Evolutionary conservation across 2,329 filamentous ascomycete species (phyloP).

Genomic region (Elsinoe fawcettii): DNA sequence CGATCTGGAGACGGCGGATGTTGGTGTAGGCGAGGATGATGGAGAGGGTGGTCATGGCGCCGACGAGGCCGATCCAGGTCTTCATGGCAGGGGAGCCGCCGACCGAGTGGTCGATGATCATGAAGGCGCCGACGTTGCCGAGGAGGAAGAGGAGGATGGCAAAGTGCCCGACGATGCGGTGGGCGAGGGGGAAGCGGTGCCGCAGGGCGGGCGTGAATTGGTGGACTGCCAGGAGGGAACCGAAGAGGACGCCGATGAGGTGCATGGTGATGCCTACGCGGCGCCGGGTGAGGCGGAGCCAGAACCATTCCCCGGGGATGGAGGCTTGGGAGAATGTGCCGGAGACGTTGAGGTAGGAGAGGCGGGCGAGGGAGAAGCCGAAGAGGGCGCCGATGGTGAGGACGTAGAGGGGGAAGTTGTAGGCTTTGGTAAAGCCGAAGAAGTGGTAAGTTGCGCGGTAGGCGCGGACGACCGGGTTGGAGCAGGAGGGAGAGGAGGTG

Average conservation of each 20-base stretch:
- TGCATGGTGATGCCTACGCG: slow-evolving; percentile 38
- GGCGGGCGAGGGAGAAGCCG: slow-evolving; percentile 43
- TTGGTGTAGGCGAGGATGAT: slow-evolving; percentile 47
- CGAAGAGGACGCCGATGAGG: slow-evolving; percentile 34
- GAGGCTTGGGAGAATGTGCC: slow-evolving; percentile 21
- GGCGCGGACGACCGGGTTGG: neutral
- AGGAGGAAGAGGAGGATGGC: slow-evolving; percentile 43
- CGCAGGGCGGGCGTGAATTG: slow-evolving; percentile 40
- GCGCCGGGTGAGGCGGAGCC: slow-evolving; percentile 31
- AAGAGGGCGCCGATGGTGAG: slow-evolving; percentile 41
- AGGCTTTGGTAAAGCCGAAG: slow-evolving; percentile 49
- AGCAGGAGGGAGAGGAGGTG: neutral
- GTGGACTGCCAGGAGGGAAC: slow-evolving; percentile 32
- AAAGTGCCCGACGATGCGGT: slow-evolving; percentile 55
- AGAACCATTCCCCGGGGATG: slow-evolving; percentile 41
- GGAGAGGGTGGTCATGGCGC: slow-evolving; percentile 38
- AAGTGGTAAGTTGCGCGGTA: slow-evolving; percentile 30
- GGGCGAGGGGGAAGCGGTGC: slow-evolving; percentile 45
- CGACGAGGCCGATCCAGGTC: slow-evolving; percentile 36
- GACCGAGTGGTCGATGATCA: slow-evolving; percentile 46
- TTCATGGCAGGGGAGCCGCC: slow-evolving; percentile 50
- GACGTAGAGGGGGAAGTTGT: slow-evolving; percentile 49
- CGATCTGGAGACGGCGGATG: slow-evolving; percentile 53
- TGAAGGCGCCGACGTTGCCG: slow-evolving; percentile 43
- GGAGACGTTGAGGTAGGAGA: slow-evolving; percentile 42